Percentiles rank a stretch among this genome's conserved stretches.
Evolutionary conservation across 2,329 filamentous ascomycete species (phyloP).

Genomic region (Madurella fahalii): DNA sequence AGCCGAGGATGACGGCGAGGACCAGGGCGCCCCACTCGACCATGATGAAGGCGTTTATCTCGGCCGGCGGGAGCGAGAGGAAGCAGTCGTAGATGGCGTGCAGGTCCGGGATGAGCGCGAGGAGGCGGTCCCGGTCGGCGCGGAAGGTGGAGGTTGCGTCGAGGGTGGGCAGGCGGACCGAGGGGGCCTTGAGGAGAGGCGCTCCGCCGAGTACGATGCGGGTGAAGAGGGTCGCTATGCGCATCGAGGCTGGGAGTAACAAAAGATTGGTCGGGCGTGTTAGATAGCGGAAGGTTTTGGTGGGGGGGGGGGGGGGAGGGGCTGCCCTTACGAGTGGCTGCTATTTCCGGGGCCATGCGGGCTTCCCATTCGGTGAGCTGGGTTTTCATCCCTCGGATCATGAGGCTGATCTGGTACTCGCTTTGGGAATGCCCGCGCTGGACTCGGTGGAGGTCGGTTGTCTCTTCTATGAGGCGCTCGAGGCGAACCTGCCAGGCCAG

Average conservation of each 20-base stretch:
- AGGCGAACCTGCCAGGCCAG: conserved; percentile 43
- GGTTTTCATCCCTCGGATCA: conserved; percentile 45
- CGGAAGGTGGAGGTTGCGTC: conserved; percentile 8
- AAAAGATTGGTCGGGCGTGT: no score
- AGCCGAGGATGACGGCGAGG: conserved; percentile 38
- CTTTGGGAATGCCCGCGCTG: conserved; percentile 29
- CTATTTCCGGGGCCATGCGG: conserved; percentile 34
- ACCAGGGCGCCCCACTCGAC: conserved; percentile 45
- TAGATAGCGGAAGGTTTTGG: conserved; percentile 9
- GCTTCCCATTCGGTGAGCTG: conserved; percentile 42
- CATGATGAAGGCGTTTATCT: conserved; percentile 37
- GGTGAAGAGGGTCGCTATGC: conserved; percentile 34
- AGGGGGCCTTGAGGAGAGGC: conserved; percentile 32
- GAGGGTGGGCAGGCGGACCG: conserved; percentile 3
- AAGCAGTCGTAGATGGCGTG: conserved; percentile 29
- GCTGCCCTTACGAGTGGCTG: conserved; percentile 26
- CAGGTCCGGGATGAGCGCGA: conserved; percentile 18
- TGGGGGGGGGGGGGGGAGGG: not conserved
- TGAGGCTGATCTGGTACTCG: conserved; percentile 41
- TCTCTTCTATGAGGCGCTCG: conserved; percentile 38
- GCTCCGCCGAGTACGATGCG: conserved; percentile 40
- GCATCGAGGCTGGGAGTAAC: conserved; percentile 31
- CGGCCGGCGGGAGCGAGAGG: conserved; percentile 20
- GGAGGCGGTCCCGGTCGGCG: conserved; percentile 20
- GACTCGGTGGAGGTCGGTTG: conserved; percentile 30